Conservation (phyloP, 139 green algal species). For the Spirogloea muscicola region DNA sequence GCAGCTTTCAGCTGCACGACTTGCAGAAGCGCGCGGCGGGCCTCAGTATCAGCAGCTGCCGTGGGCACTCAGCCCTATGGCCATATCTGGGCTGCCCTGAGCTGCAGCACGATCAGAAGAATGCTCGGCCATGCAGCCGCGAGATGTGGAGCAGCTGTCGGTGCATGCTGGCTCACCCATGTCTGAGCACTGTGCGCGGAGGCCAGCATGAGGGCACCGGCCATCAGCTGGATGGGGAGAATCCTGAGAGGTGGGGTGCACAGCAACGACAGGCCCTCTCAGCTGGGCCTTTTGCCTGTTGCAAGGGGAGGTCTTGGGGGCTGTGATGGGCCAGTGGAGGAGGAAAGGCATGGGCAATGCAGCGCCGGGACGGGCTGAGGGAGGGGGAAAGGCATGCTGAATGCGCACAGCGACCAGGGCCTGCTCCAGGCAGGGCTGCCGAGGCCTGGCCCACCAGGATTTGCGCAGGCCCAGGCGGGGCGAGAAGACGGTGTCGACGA, state of each 20-base stretch:
- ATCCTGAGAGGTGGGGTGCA: neutral
- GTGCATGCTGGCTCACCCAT: too few species aligned
- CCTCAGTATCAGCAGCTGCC: too few species aligned
- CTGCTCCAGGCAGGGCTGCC: too few species aligned
- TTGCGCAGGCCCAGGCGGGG: slow-evolving; percentile 65
- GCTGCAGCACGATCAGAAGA: too few species aligned
- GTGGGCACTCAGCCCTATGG: too few species aligned
- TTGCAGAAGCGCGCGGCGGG: too few species aligned
- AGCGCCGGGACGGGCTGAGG: too few species aligned
- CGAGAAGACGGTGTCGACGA: slow-evolving; percentile 79
- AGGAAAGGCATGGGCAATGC: neutral
- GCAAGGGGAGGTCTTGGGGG: neutral
- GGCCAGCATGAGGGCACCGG: slow-evolving; percentile 49
- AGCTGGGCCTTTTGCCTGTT: neutral
- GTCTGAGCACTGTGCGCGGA: slow-evolving; percentile 21
- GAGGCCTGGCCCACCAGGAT: slow-evolving; percentile 79
- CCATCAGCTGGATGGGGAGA: slow-evolving; percentile 55
- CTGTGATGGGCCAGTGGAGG: neutral
- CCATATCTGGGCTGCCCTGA: too few species aligned
- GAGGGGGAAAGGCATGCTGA: too few species aligned
- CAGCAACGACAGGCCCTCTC: slow-evolving; percentile 19
- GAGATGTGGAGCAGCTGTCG: too few species aligned
- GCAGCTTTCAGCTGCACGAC: slow-evolving; percentile 31
- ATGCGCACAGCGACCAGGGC: too few species aligned
- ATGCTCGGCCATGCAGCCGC: too few species aligned